Conservation (phyloP, 768 basidiomycete species). For the Russula virescens region DNA sequence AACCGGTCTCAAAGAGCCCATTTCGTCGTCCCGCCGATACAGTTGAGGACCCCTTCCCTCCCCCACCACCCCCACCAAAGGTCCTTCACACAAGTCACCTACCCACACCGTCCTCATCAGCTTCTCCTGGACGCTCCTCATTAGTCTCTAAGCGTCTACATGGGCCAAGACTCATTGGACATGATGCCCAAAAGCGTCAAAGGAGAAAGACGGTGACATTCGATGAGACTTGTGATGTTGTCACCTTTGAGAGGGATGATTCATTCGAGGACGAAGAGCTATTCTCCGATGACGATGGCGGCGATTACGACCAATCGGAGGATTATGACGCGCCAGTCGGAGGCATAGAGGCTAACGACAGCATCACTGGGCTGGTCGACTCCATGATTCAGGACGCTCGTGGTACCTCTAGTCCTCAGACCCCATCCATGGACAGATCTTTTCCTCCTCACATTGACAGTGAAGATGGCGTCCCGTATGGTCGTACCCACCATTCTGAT, state of each 20-base stretch:
- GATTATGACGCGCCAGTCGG: conserved; percentile 22
- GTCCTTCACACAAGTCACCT: conserved; percentile 13
- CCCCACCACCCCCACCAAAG: conserved; percentile 19
- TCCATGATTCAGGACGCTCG: conserved; percentile 52
- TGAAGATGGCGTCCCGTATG: conserved; percentile 59
- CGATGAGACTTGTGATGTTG: conserved; percentile 71
- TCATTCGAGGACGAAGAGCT: conserved; percentile 35
- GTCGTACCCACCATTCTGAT: conserved; percentile 56
- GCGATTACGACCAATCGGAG: conserved; percentile 22
- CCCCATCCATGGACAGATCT: conserved; percentile 33
- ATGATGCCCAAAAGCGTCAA: conserved; percentile 33
- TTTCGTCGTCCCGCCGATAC: conserved; percentile 43
- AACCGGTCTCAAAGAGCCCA: conserved; percentile 79
- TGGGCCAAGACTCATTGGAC: conserved; percentile 59
- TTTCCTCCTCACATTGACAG: conserved; percentile 54
- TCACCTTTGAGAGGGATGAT: conserved; percentile 70
- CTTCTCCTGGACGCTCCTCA: conserved; percentile 58
- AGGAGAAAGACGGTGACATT: conserved; percentile 77
- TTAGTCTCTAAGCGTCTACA: conserved; percentile 69
- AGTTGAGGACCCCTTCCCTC: conserved; percentile 28
- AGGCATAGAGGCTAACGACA: conserved; percentile 38
- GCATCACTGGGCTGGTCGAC: conserved; percentile 67
- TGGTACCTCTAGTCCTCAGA: conserved; percentile 38
- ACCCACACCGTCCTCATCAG: conserved; percentile 28
- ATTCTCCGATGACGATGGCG: conserved; percentile 35